Evolutionary conservation across 2,329 filamentous ascomycete genomes (phyloP).

Genomic region (Ambrosiella cleistominuta): DNA sequence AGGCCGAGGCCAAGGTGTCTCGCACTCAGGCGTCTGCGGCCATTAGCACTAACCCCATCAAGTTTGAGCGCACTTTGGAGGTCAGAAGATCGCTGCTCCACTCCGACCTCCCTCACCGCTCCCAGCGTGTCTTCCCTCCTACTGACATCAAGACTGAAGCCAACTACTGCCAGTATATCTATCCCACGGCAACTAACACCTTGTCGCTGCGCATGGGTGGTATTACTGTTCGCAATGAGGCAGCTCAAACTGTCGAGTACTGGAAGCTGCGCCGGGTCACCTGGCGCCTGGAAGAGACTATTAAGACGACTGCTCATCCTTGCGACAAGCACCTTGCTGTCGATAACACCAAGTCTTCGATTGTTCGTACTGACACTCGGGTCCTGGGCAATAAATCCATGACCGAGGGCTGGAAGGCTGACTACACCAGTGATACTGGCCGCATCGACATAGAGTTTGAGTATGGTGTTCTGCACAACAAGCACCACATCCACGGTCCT

Average conservation of each 20-base stretch:
- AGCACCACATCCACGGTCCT: constrained; percentile 7
- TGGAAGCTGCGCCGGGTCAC: constrained; percentile 85
- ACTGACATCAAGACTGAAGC: constrained; percentile 83
- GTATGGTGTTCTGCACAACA: constrained; percentile 39
- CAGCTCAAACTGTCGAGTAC: constrained; percentile 52
- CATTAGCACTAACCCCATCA: constrained; percentile 26
- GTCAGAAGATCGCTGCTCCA: constrained; percentile 62
- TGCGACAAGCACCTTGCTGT: constrained; percentile 49
- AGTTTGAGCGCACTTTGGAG: constrained; percentile 48
- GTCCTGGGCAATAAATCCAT: constrained; percentile 67
- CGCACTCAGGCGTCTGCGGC: constrained; percentile 36
- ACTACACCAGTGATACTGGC: constrained; percentile 34
- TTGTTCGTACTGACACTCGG: constrained; percentile 56
- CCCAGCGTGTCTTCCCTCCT: constrained; percentile 84
- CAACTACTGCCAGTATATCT: constrained; percentile 64
- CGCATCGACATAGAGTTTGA: constrained; percentile 51
- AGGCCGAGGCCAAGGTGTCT: constrained; percentile 44
- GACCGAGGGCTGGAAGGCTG: constrained; percentile 78
- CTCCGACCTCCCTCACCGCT: constrained; percentile 67
- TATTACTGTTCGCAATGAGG: constrained; percentile 53
- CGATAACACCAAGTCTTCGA: constrained; percentile 37
- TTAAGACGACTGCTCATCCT: constrained; percentile 60
- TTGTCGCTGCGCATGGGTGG: constrained; percentile 70
- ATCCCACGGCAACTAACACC: constrained; percentile 69
- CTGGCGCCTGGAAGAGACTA: constrained; percentile 82